phyloP scores from a whole-genome alignment of 148 eudicot genomes.

The Camellia japonica region DNA sequence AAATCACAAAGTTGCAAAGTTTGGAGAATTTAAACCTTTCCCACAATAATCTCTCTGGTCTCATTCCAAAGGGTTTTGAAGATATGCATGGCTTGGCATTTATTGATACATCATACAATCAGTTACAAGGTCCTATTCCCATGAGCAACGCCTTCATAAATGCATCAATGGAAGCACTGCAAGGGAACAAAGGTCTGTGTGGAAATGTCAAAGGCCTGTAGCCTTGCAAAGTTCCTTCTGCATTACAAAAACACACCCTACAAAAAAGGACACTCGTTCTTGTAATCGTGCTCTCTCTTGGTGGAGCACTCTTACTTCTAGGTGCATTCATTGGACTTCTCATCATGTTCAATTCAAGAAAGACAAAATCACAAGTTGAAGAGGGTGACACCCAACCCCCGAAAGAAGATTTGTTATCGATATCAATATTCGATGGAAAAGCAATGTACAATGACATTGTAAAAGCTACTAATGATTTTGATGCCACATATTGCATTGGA shows the following conservation, averaged over 20 bases:
- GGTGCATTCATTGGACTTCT: slow-evolving; percentile 11
- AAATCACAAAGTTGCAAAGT: slow-evolving; percentile 22
- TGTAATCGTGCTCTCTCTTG: slow-evolving; percentile 27
- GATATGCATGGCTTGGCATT: slow-evolving; percentile 21
- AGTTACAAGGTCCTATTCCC: slow-evolving; percentile 40
- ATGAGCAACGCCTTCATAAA: slow-evolving; percentile 23
- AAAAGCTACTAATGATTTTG: slow-evolving; percentile 18
- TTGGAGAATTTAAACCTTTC: slow-evolving; percentile 26
- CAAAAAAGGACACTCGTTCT: slow-evolving; percentile 3
- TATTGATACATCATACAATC: slow-evolving; percentile 34
- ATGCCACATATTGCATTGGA: slow-evolving; percentile 32
- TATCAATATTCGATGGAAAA: neutral
- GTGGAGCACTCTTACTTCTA: slow-evolving; percentile 15
- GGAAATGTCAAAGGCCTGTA: slow-evolving; percentile 29
- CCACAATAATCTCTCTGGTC: too few relatives aligned
- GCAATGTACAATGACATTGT: neutral
- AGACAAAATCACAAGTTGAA: neutral
- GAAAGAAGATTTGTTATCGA: neutral
- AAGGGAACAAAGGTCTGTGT: slow-evolving; percentile 33
- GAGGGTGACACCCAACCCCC: neutral
- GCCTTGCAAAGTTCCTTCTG: slow-evolving; percentile 8
- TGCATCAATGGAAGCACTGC: slow-evolving; percentile 21
- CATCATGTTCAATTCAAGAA: neutral
- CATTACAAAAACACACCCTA: neutral
- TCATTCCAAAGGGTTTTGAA: slow-evolving; percentile 30